Evolutionary conservation across 148 eudicot genomes (phyloP), one percentile per base, ranked within the genome.

Genomic region (Persicaria tinctoria): DNA sequence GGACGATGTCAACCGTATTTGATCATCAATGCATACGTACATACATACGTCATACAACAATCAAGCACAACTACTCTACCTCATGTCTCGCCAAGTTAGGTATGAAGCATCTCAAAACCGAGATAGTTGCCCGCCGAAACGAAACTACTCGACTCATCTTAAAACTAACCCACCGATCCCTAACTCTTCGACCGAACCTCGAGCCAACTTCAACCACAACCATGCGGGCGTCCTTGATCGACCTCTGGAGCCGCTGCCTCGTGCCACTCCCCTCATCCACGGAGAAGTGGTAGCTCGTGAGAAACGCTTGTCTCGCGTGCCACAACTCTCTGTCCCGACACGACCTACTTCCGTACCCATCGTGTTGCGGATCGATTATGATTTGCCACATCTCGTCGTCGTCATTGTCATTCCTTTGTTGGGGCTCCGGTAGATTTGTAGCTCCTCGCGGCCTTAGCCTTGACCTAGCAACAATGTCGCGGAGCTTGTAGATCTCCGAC

Each of bases 261-360:
- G 8, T 3, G 18, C 66, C 9, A 8, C 23, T 6, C 23, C 38
- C 13, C 12, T 20, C 38, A 0, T 11, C 2, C 23, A 20, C 66
- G 13, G 66, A 59, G 41, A 59, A 59, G 66, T 59, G 66, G 4
- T 59, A 59, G 66, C 66, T 59, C 38, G 66, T 20, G 38, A 59
- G 66, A 20, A 59, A 59, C 12, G 66, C 41, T 20, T 59, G 66
- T 8, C 66, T 59, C 4, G 20, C 66, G 5, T 59, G 66, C 66
- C 66, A 59, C 7, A 59, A 12, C 66, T 59, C 41, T 59, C 66
- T 32, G 9, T 59, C 66, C 8, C 66, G 23, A 7, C 66, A 59
- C 38, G 66, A 59, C 4, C 66, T 23, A 20, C 11, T 59, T 38
- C 66, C 66, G 38, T 59, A 59, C 2, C 38, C 1, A 8, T 59